Evolutionary conservation across 495 filamentous ascomycete genomes (phyloP).

Genomic region (Echria macrotheca): DNA sequence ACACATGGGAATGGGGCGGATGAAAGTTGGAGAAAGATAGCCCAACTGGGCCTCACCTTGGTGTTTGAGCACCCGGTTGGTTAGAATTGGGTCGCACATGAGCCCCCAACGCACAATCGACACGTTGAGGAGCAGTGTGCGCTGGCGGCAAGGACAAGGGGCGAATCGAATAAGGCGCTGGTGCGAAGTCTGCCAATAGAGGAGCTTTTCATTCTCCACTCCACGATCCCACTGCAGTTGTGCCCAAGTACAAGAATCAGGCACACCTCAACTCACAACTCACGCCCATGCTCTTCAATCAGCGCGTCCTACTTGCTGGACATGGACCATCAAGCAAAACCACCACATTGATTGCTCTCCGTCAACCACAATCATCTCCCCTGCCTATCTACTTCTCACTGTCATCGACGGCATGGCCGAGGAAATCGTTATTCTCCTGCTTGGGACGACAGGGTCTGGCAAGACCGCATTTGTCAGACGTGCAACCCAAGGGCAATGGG

Average conservation of each 20-base stretch:
- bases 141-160: not conserved
- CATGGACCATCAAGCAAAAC: not conserved
- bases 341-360: not conserved
- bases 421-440: conserved; percentile 2
- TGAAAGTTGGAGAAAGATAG: not conserved
- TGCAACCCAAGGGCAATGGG: not conserved
- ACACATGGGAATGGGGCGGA: not conserved
- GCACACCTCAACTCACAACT: not conserved
- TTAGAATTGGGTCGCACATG: not conserved
- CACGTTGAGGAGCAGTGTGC: not conserved
- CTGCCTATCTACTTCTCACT: not conserved
- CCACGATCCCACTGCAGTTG: not conserved
- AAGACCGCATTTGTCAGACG: not conserved
- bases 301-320: not conserved
- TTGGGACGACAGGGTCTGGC: not conserved
- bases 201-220: not conserved
- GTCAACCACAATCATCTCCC: not conserved
- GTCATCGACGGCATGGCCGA: too few relatives aligned
- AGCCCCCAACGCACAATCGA: not conserved
- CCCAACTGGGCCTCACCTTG: not conserved
- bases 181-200: not conserved
- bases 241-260: not conserved
- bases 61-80: not conserved
- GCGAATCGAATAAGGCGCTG: not conserved
- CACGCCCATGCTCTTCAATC: not conserved